Base-by-base conservation (phyloP, 2,329 filamentous ascomycete species). In the Colletotrichum sp. region DNA sequence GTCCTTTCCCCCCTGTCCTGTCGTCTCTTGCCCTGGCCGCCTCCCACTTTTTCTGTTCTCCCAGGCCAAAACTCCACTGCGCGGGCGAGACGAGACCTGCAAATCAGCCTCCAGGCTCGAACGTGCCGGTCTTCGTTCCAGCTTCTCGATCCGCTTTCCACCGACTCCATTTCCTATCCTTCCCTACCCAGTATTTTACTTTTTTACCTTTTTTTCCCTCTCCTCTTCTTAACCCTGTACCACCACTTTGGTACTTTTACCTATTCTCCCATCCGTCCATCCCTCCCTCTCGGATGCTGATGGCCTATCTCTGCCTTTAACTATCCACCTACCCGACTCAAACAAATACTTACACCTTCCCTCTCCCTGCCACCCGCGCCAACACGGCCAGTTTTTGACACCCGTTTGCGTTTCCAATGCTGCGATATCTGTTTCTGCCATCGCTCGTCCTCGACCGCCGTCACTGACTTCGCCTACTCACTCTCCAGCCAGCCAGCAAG, bases 101-200 rank as follows among this genome's bases (percentile, higher is more conserved):
- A 76, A 70, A 76, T 74, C 74, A 71, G 60, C 74, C 65, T 76
- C 60, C 63, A 34, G 74, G 48, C 74, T 76, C 74, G 74, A 76
- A 74, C 71, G 74, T 66, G 66, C 71, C 65, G 74, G 74, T 74
- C 52, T 52, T 74, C 74, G 71, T 76, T 76, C 74, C 74, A 76
- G 65, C 52, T 43, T 67, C 52, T 67, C 63, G 63, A 75, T 75
- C 73, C 73, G 68, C 73, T 72, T 68, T 65, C 43, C 48, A 60
- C 64, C 61, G 69, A 32, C 72, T 68, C 69, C 72, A 72, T 72
- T 57, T 72, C 43, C 63, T 63, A 61, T 72, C 52, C 61, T 75
- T 75, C 68, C 43, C 61, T 72, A 43, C 48, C 74, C 48, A 26
- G 69, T 60, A 75, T 73, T 75, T 72, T 75, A 63, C 69, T 73